phyloP scores from a whole-genome alignment of 306 rosid species.

The Cercis canadensis region DNA sequence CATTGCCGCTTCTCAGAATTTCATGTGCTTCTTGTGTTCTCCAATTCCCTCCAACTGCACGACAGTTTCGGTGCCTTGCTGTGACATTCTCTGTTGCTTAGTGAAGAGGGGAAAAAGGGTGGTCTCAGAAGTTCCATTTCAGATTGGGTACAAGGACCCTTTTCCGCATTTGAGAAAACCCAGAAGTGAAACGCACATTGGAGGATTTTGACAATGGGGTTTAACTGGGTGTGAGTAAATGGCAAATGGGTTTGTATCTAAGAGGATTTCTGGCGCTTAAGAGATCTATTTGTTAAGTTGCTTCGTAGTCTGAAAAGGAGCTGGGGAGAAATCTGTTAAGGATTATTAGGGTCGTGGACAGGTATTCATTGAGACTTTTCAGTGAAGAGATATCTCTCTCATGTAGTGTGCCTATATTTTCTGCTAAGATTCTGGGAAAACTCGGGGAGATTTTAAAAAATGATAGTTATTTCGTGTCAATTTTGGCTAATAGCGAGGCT shows the following conservation, averaged over 20 bases:
- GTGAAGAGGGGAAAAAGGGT: conserved; percentile 22
- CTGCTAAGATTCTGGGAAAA: conserved; percentile 31
- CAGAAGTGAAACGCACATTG: conserved; percentile 33
- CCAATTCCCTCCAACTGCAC: conserved; percentile 48
- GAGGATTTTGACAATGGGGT: conserved; percentile 50
- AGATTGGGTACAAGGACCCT: conserved; percentile 40
- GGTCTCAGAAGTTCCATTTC: conserved; percentile 32
- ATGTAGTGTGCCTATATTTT: not conserved
- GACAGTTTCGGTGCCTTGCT: conserved; percentile 33
- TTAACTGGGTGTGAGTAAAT: conserved; percentile 27
- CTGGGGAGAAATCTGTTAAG: conserved; percentile 38
- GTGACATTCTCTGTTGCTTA: conserved; percentile 14
- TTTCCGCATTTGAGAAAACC: conserved; percentile 45
- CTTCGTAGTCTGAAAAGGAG: conserved; percentile 39
- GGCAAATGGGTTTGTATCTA: conserved; percentile 34
- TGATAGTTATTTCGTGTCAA: conserved; percentile 15
- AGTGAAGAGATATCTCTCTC: conserved; percentile 10
- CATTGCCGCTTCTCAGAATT: conserved; percentile 47
- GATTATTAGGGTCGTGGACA: conserved; percentile 20
- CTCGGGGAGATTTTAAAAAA: conserved; percentile 21
- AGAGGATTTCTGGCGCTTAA: conserved; percentile 33
- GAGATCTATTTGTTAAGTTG: conserved; percentile 56
- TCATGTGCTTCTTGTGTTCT: conserved; percentile 49
- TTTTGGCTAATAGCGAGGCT: conserved; percentile 23
- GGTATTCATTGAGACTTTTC: conserved; percentile 43